These are phyloP conservation scores for Verticillium nubilum DNA, from an alignment of 2,329 filamentous ascomycete genomes.

Conservation along the genomic window DNA sequence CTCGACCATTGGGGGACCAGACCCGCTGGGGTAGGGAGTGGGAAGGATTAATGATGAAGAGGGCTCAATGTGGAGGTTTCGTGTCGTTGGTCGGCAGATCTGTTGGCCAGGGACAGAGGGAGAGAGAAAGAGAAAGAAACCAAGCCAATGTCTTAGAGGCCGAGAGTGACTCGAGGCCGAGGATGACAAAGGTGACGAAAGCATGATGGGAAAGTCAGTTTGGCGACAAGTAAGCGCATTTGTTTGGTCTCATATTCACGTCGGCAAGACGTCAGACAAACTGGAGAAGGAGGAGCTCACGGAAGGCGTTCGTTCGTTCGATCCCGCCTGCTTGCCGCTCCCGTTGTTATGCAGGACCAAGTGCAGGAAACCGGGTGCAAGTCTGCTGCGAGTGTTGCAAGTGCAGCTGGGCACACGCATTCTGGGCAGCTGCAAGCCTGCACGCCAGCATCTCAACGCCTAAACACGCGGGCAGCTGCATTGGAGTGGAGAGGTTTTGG, in stretches of 20 bases:
- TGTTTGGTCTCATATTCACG: neutral
- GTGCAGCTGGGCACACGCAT: neutral
- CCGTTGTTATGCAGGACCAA: neutral
- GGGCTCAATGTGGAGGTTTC: neutral
- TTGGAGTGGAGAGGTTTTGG: neutral
- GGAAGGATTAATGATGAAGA: neutral
- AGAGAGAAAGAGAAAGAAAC: neutral
- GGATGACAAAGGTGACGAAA: too few species aligned
- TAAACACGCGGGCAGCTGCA: neutral
- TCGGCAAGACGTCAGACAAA: neutral
- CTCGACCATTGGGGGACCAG: neutral
- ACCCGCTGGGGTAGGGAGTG: neutral
- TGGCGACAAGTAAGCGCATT: neutral
- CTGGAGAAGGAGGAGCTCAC: neutral
- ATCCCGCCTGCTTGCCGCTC: neutral
- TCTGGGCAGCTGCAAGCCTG: neutral
- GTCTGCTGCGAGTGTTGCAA: neutral
- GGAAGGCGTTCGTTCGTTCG: neutral
- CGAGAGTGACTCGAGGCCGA: too few species aligned
- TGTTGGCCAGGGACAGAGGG: neutral
- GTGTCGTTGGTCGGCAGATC: neutral
- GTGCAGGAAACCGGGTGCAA: neutral
- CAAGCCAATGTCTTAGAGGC: neutral
- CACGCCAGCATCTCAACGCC: neutral
- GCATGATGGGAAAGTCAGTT: neutral